phyloP scores from a whole-genome alignment of 2,329 filamentous ascomycete species.

The Ambrosiella beaveri region DNA sequence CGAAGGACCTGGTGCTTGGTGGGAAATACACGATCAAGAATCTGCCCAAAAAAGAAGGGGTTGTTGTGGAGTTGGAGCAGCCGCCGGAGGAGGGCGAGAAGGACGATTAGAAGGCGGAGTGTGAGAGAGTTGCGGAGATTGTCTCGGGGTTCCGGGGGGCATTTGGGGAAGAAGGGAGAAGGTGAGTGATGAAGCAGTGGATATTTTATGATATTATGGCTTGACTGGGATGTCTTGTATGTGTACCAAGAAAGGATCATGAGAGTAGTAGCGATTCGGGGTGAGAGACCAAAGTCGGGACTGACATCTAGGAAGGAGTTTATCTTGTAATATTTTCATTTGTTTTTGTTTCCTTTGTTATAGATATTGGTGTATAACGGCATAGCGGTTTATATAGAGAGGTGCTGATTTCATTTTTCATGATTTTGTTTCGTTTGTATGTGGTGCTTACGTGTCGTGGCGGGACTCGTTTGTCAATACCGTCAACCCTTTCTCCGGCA shows the following conservation, averaged over 20 bases:
- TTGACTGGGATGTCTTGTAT: too few relatives aligned
- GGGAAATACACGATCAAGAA: constrained; percentile 55
- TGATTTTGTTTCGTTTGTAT: too few relatives aligned
- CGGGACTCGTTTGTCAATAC: background rate
- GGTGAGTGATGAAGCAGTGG: background rate
- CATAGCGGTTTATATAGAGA: background rate
- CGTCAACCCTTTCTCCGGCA: background rate
- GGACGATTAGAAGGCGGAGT: constrained; percentile 11
- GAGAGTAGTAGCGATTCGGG: too few relatives aligned
- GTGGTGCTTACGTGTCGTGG: too few relatives aligned
- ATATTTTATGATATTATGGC: too few relatives aligned
- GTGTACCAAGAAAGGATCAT: too few relatives aligned
- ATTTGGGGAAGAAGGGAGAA: background rate
- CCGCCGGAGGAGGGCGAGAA: constrained; percentile 22
- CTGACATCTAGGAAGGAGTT: too few relatives aligned
- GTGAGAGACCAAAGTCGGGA: too few relatives aligned
- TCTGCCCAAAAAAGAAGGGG: constrained; percentile 19
- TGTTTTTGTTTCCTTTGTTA: constrained; percentile 6
- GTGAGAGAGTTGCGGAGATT: background rate
- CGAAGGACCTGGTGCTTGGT: constrained; percentile 79
- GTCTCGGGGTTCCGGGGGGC: background rate
- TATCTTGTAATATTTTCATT: background rate
- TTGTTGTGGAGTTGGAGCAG: constrained; percentile 27
- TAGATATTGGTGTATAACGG: background rate
- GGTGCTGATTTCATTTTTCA: background rate